phyloP scores from a whole-genome alignment of 768 basidiomycete species.

The Pilatotrama ljubarskyi region DNA sequence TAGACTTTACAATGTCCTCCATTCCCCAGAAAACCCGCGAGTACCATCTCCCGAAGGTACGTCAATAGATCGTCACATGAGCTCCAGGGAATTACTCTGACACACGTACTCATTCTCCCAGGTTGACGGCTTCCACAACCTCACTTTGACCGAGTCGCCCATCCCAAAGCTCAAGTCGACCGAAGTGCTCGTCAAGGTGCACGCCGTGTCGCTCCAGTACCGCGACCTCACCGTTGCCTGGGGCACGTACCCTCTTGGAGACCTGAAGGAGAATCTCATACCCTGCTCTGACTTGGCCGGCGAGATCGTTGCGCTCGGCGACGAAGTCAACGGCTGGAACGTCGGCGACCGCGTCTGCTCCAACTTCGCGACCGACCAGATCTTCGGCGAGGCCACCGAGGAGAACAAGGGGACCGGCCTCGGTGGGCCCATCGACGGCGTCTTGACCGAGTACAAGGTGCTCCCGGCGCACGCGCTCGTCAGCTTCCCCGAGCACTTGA shows the following conservation, averaged over 20 bases:
- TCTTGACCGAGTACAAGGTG: slow-evolving; percentile 37
- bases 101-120: background rate
- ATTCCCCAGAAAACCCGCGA: slow-evolving; percentile 25
- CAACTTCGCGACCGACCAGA: slow-evolving; percentile 50
- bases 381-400: slow-evolving; percentile 44
- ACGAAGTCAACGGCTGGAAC: slow-evolving; percentile 46
- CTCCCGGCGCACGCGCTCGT: slow-evolving; percentile 41
- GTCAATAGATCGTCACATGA: background rate
- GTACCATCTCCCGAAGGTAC: slow-evolving; percentile 26
- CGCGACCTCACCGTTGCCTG: slow-evolving; percentile 49
- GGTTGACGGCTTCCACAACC: slow-evolving; percentile 31
- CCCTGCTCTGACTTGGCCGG: slow-evolving; percentile 56
- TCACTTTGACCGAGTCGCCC: slow-evolving; percentile 27
- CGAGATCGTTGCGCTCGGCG: slow-evolving; percentile 49
- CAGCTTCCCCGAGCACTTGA: slow-evolving; percentile 53
- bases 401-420: slow-evolving; percentile 39
- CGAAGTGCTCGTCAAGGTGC: slow-evolving; percentile 56
- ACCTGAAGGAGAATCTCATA: slow-evolving; percentile 28
- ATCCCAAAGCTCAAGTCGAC: slow-evolving; percentile 39
- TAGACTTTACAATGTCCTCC: background rate
- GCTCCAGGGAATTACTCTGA: background rate
- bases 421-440: slow-evolving; percentile 51
- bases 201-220: slow-evolving; percentile 56
- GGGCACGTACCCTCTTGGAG: slow-evolving; percentile 41
- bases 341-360: slow-evolving; percentile 55